Evolutionary conservation across 352 stramenopile genomes (phyloP).

Genomic region (Discostella stelligera): DNA sequence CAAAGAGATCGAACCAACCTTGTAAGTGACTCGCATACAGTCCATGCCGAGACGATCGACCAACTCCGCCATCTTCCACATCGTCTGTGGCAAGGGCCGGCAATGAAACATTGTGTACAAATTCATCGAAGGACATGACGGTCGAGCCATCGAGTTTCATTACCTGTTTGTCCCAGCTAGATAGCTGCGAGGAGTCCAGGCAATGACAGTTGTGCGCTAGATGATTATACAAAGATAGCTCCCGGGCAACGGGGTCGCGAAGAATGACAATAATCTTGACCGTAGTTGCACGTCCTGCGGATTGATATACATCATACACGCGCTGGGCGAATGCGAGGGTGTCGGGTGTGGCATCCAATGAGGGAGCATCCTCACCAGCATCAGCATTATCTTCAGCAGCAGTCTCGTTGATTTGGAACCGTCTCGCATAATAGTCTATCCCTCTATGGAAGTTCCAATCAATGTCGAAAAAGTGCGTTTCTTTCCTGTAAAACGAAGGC

Average conservation of each 20-base stretch:
- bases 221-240: constrained; percentile 15
- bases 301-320: constrained; percentile 7
- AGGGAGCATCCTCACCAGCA: too few species aligned
- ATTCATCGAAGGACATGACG: constrained; percentile 51
- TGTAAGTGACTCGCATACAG: constrained; percentile 37
- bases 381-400: too few species aligned
- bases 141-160: constrained; percentile 9
- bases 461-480: constrained; percentile 48
- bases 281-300: constrained; percentile 9
- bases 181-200: constrained; percentile 17
- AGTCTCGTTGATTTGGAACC: constrained; percentile 18
- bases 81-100: constrained; percentile 30
- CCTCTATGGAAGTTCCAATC: constrained; percentile 21
- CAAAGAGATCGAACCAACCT: constrained; percentile 45
- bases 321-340: constrained; percentile 11
- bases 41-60: constrained; percentile 7
- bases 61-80: constrained; percentile 2
- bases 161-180: constrained; percentile 37
- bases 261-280: constrained; percentile 19
- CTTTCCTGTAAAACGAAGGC: constrained; percentile 48
- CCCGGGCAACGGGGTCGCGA: constrained; percentile 1
- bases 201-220: constrained; percentile 11
- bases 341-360: constrained; percentile 44
- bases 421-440: constrained; percentile 29
- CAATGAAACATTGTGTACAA: constrained; percentile 29